Evolutionary conservation across 2,329 filamentous ascomycete genomes (phyloP).

Genomic region (Nemania sp.): DNA sequence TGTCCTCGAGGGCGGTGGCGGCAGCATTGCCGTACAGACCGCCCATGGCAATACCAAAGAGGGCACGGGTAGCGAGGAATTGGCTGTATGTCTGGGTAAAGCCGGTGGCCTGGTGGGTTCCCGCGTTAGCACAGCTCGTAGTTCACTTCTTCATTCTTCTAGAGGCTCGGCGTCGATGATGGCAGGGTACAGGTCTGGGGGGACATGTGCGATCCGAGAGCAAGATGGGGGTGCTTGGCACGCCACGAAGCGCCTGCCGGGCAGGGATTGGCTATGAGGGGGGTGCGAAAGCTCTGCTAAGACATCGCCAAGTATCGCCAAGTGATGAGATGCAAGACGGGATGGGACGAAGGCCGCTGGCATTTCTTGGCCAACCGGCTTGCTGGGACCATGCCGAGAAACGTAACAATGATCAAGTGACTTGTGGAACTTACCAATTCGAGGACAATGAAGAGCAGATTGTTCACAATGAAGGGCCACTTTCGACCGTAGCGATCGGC

Average conservation of each 20-base stretch:
- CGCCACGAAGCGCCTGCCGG: not conserved
- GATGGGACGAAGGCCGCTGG: conserved; percentile 20
- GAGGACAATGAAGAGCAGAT: conserved; percentile 71
- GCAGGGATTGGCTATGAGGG: conserved; percentile 13
- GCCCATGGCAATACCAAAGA: conserved; percentile 84
- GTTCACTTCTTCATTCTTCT: not conserved
- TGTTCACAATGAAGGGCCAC: conserved; percentile 78
- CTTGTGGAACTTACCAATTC: conserved; percentile 61
- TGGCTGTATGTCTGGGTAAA: conserved; percentile 70
- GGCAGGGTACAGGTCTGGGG: not conserved
- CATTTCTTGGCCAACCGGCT: conserved; percentile 18
- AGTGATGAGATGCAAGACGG: conserved; percentile 21
- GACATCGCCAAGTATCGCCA: conserved; percentile 33
- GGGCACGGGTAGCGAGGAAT: conserved; percentile 73
- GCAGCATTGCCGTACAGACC: conserved; percentile 79
- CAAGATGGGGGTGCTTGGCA: not conserved
- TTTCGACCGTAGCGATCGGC: conserved; percentile 62
- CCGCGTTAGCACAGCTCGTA: conserved; percentile 8
- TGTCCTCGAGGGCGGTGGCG: conserved; percentile 78
- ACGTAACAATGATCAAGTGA: not conserved
- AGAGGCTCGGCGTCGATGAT: not conserved
- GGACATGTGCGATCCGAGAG: not conserved
- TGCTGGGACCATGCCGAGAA: conserved; percentile 1
- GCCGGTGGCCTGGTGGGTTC: conserved; percentile 58
- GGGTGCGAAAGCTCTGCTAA: conserved; percentile 38